These are phyloP conservation scores for Fusarium avenaceum DNA, from an alignment of 2,329 filamentous ascomycete genomes.

Conservation along the genomic window DNA sequence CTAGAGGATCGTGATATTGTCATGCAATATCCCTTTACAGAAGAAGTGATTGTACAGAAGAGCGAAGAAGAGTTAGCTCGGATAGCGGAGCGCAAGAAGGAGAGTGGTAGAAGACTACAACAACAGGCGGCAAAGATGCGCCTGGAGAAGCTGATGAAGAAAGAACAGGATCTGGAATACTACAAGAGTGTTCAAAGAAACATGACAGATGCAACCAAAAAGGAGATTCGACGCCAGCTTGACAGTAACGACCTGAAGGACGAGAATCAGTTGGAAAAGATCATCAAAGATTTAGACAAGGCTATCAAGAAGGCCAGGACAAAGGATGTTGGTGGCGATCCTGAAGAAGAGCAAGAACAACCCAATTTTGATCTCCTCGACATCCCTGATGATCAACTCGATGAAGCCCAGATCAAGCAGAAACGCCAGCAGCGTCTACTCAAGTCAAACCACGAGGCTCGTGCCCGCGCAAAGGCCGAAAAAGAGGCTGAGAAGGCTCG, in stretches of 20 bases:
- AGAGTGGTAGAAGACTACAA: conserved; percentile 90
- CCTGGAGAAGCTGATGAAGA: conserved; percentile 92
- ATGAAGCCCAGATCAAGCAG: conserved; percentile 90
- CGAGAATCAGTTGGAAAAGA: conserved; percentile 85
- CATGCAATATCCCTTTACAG: conserved; percentile 93
- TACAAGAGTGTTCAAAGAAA: conserved; percentile 85
- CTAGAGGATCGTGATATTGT: conserved; percentile 90
- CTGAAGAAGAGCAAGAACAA: conserved; percentile 83
- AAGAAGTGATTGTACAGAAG: conserved; percentile 91
- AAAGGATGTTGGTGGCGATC: conserved; percentile 88
- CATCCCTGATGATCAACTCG: conserved; percentile 89
- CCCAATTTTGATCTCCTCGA: conserved; percentile 92
- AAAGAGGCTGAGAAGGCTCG: conserved; percentile 94
- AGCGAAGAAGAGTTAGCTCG: conserved; percentile 92
- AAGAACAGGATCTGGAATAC: conserved; percentile 95
- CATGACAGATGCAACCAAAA: conserved; percentile 84
- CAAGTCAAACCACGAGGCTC: conserved; percentile 94
- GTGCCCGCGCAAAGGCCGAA: conserved; percentile 93
- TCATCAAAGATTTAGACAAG: conserved; percentile 90
- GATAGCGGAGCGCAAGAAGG: conserved; percentile 93
- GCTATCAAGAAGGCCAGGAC: conserved; percentile 90
- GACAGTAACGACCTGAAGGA: conserved; percentile 95
- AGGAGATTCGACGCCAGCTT: conserved; percentile 86
- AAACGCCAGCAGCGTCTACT: conserved; percentile 93
- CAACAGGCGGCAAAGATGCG: conserved; percentile 98